phyloP scores from a whole-genome alignment of 2,329 filamentous ascomycete species.

The Dothideomycetes sp. region DNA sequence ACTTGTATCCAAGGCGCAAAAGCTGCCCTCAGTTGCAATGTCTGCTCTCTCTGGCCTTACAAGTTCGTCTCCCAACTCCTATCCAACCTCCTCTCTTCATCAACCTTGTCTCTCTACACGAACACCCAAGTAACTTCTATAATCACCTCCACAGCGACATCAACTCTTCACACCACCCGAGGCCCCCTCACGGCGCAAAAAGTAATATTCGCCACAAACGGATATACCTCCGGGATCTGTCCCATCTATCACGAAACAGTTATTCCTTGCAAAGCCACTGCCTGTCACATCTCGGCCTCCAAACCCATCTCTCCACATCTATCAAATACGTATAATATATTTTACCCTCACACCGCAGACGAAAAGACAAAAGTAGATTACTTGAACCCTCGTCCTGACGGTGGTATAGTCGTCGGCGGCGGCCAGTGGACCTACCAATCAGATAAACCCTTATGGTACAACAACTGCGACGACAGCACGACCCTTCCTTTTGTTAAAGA shows the following conservation, averaged over 20 bases:
- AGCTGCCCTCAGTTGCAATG: slow-evolving; percentile 40
- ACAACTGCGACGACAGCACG: slow-evolving; percentile 47
- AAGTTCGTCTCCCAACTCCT: slow-evolving; percentile 37
- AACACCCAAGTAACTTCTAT: slow-evolving; percentile 36
- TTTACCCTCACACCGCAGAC: slow-evolving; percentile 49
- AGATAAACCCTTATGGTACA: slow-evolving; percentile 41
- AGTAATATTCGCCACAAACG: slow-evolving; percentile 30
- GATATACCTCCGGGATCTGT: slow-evolving; percentile 25
- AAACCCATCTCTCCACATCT: slow-evolving; percentile 19
- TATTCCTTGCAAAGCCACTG: slow-evolving; percentile 25
- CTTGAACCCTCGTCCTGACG: slow-evolving; percentile 34
- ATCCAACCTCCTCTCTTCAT: slow-evolving; percentile 33
- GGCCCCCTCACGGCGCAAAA: slow-evolving; percentile 18
- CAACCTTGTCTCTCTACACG: slow-evolving; percentile 43
- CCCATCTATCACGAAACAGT: slow-evolving; percentile 26
- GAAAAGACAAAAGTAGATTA: slow-evolving; percentile 26
- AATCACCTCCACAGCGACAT: not conserved
- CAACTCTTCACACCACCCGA: slow-evolving; percentile 17
- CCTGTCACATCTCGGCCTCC: slow-evolving; percentile 17
- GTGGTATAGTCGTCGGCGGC: slow-evolving; percentile 55
- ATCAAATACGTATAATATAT: slow-evolving; percentile 46
- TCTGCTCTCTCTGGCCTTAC: slow-evolving; percentile 34
- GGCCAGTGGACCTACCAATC: slow-evolving; percentile 37
- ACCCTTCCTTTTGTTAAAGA: slow-evolving; percentile 42
- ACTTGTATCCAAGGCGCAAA: slow-evolving; percentile 31